Base-by-base conservation (phyloP, 768 basidiomycete genomes). In the Tulasnella calospora region DNA sequence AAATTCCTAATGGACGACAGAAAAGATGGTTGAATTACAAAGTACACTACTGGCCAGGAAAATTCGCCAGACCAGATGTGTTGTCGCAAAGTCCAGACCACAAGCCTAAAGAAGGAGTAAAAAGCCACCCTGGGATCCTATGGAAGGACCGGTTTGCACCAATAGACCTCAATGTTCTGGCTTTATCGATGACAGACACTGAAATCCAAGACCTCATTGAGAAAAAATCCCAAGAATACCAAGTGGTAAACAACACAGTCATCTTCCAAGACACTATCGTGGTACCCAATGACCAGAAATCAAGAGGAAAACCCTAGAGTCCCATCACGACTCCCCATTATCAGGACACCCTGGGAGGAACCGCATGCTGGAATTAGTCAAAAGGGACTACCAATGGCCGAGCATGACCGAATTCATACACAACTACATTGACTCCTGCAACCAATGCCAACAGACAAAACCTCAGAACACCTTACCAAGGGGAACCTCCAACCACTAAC, bases 331-430 rank as follows among this genome's bases (percentile, higher is more conserved):
- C 41, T 21, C 73, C 7, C 6, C 7, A 17, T 15, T 47, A 73
- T 40, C 73, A 73, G 73, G 73, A 2, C 73, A 73, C 41, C 73
- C 73, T 27, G 73, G 73, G 41, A 5, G 73, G 15, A 47, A 5
- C 12, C 36, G 23, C 21, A 73, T 40, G 1, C 21, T 46, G 1
- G n/a, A 73, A 47, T 15, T 73, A 33, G 41, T 73, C 5, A 6
- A 27, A 73, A 15, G 40, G 23, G 41, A 40, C 8, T 73, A 73
- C 41, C 15, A 47, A 19, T 73, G 73, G 73, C 73, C 73, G 5
- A 38, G 7, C 15, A 73, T 73, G 73, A 73, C 41, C 1, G 15
- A 44, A 41, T 73, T 12, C 30, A 44, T 73, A 21, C 1, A 46
- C 33, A 33, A 1, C 73, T 73, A 73, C 30, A 23, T 73, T 7